phyloP scores from a whole-genome alignment of 179 eudicot species.

The Beta macrorhiza region DNA sequence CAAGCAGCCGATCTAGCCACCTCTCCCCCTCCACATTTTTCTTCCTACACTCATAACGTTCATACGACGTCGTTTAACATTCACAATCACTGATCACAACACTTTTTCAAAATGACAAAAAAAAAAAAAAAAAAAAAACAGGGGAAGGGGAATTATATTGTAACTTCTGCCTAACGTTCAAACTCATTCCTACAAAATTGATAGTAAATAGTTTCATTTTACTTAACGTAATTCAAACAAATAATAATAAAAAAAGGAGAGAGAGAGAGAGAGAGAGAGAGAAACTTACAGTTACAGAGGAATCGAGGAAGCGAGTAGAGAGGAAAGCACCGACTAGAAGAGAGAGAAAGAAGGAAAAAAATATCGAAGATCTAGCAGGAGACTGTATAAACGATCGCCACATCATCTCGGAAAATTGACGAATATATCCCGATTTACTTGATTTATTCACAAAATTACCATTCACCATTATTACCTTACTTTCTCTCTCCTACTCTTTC shows the following conservation, averaged over 20 bases:
- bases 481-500: background rate
- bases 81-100: background rate
- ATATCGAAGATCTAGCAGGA: slow-evolving; percentile 44
- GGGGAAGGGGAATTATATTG: background rate
- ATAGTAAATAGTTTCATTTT: too few species aligned
- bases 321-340: slow-evolving; percentile 50
- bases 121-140: too few species aligned
- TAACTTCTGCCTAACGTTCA: background rate
- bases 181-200: background rate
- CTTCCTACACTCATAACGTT: background rate
- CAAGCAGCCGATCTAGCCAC: slow-evolving; percentile 1
- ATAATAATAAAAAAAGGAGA: too few species aligned
- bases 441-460: slow-evolving; percentile 25
- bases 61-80: background rate
- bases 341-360: slow-evolving; percentile 35
- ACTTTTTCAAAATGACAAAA: too few species aligned
- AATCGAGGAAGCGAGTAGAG: slow-evolving; percentile 52
- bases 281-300: slow-evolving; percentile 50
- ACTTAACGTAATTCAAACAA: background rate
- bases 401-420: slow-evolving; percentile 24
- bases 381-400: slow-evolving; percentile 28
- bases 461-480: slow-evolving; percentile 11
- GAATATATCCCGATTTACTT: slow-evolving; percentile 19
- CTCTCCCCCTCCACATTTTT: background rate
- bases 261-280: background rate